phyloP scores from a whole-genome alignment of 2,329 filamentous ascomycete species.

The Aspergillus piperis region DNA sequence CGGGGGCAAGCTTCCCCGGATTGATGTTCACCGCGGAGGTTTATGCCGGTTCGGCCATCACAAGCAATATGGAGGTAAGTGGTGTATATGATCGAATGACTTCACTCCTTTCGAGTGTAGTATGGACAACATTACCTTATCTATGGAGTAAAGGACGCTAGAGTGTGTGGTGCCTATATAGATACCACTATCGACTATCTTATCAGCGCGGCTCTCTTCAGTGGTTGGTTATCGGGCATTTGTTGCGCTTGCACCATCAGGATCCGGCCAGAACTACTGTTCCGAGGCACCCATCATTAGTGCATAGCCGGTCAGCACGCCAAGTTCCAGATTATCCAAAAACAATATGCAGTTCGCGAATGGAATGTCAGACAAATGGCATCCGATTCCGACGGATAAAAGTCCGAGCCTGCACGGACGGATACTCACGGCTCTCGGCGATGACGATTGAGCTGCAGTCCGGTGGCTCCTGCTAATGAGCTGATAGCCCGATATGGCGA shows the following conservation, averaged over 20 bases:
- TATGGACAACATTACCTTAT: no score
- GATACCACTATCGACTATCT: not conserved
- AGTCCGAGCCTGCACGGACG: not conserved
- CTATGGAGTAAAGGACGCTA: no score
- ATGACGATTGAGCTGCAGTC: not conserved
- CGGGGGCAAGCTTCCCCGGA: not conserved
- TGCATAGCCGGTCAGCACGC: not conserved
- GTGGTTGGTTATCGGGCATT: not conserved
- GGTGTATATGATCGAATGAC: not conserved
- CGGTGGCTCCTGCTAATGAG: not conserved
- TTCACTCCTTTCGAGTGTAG: not conserved
- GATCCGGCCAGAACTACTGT: not conserved
- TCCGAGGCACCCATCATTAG: not conserved
- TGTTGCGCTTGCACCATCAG: not conserved
- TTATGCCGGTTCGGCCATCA: not conserved
- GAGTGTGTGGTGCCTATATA: no score
- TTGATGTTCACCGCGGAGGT: not conserved
- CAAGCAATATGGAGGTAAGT: no score
- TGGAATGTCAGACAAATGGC: not conserved
- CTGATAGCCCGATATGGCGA: not conserved
- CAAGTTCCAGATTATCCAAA: not conserved
- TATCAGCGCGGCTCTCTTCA: not conserved
- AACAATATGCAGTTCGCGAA: not conserved
- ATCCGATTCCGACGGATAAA: constrained; percentile 1
- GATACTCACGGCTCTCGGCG: constrained; percentile 1